Evolutionary conservation across 2,329 filamentous ascomycete genomes (phyloP).

Genomic region (Diaporthe velutina): DNA sequence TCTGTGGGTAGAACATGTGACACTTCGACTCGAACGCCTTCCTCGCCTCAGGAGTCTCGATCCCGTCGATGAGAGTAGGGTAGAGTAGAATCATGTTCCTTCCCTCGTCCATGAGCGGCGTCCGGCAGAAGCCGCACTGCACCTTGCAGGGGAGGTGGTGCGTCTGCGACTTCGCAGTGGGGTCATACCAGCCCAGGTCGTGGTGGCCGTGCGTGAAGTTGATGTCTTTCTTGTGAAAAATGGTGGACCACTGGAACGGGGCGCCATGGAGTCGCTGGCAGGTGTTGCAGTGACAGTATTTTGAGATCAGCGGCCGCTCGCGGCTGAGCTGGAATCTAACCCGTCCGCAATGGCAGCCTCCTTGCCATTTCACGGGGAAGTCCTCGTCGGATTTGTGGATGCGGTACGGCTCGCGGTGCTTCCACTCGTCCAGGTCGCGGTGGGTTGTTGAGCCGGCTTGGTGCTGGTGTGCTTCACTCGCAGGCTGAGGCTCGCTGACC

Average conservation of each 20-base stretch:
- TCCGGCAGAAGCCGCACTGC: slow-evolving; percentile 79
- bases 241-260: slow-evolving; percentile 91
- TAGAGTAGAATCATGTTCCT: slow-evolving; percentile 87
- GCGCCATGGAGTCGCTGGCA: slow-evolving; percentile 86
- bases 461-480: slow-evolving; percentile 44
- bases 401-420: slow-evolving; percentile 44
- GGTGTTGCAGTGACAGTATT: slow-evolving; percentile 86
- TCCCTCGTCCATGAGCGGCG: slow-evolving; percentile 90
- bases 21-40: slow-evolving; percentile 75
- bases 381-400: slow-evolving; percentile 47
- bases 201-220: slow-evolving; percentile 76
- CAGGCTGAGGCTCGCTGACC: slow-evolving; percentile 26
- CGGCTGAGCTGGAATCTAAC: slow-evolving; percentile 80
- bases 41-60: slow-evolving; percentile 67
- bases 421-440: slow-evolving; percentile 46
- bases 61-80: slow-evolving; percentile 77
- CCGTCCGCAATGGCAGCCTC: slow-evolving; percentile 78
- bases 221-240: slow-evolving; percentile 85
- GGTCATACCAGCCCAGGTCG: slow-evolving; percentile 79
- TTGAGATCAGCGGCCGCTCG: slow-evolving; percentile 78
- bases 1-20: slow-evolving; percentile 85
- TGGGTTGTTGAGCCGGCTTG: slow-evolving; percentile 44
- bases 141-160: slow-evolving; percentile 87
- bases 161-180: slow-evolving; percentile 67
- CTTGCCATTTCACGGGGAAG: slow-evolving; percentile 45